Base-by-base conservation (phyloP, 306 rosid species). In the Citrullus mucosospermus region DNA sequence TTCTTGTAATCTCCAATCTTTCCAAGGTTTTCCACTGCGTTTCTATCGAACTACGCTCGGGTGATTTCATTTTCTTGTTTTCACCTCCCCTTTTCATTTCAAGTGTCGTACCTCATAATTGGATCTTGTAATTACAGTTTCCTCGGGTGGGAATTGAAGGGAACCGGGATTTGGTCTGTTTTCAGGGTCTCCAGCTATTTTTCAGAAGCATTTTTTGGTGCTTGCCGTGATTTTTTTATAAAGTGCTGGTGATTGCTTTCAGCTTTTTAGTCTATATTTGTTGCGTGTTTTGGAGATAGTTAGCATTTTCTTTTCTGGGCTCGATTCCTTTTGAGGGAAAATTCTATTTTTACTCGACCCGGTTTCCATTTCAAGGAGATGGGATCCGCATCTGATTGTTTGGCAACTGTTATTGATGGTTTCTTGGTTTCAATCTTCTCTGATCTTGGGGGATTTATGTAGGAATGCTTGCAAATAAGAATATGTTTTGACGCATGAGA, bases 1-100 rank as follows among this genome's bases (percentile, higher is more conserved):
- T 78, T 25, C 75, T 84, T 79, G 62, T 18, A 76, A 63, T 77
- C 69, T 79, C 15, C 50, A 77, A 43, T 71, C 41, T 44, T 25
- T 6, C n/a, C 38, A 70, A 22, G 11, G 14, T 20, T 43, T 68
- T 41, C 1, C 22, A 36, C 28, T 66, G 13, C 46, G 20, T 34
- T 62, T 36, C 20, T 6, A 16, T 28, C 71, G 10, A 63, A 15
- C 70, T 34, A 63, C 12, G 6, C 43, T 17, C 14, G 39, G 73
- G 73, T 68, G 55, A 68, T 67, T 39, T 32, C 68, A 12, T 61
- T 61, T 43, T 68, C 18, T 38, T 39, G 32, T 68, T 43, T 14
- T 66, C 51, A 4, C 3, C 73, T 44, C 8, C 46, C 50, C 71
- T 66, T 39, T 66, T 39, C 9, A 18, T 68, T 68, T n/a, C 6